Evolutionary conservation across 768 basidiomycete species (phyloP), one percentile per base, ranked within the genome.

Genomic region (Cubamyces lactineus): DNA sequence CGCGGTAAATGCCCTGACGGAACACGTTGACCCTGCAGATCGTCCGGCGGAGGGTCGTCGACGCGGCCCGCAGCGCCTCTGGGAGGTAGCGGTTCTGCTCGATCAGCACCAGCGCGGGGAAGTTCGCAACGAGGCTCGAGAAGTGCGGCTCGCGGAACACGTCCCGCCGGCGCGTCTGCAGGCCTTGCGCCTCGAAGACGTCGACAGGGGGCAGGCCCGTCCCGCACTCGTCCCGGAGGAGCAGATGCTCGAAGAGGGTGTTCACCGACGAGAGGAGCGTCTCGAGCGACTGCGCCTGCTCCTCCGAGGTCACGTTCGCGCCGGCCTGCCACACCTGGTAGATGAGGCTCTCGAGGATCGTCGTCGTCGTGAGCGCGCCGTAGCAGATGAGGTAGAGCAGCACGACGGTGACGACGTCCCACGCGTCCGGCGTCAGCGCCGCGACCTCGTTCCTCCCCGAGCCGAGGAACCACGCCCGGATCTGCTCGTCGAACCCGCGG

Each of bases 301-400:
- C 75, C 23, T 67, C 69, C 0, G 71, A 66, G 1, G 74, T 68
- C 45, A 77, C 70, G 11, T 74, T 73, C 13, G 85, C 83, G n/a
- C 79, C 82, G 21, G 82, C 75, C 52, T 80, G 77, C 92, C 91
- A 94, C 5, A 86, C 84, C 19, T 89, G 90, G 71, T 91, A 92
- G n/a, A 92, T 82, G 17, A 94, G 72, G 15, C 91, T 90, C 57
- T 80, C 77, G 41, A 94, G 74, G 47, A 94, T 80, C 0, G 89
- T 91, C 1, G 89, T 89, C 7, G 87, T 85, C 58, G 83, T 83
- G 41, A 93, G 75, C 4, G 89, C 87, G 19, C 88, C 89, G 56
- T 84, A 83, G 19, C 87, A 81, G 26, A 82, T 80, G 24, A 92
- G 77, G 68, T 86, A 84, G 2, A 91, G 72, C 7, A 92, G 76